Evolutionary conservation across 106 monocot genomes (phyloP), one percentile per base, ranked within the genome.

Genomic region (Dioscorea dumetorum): DNA sequence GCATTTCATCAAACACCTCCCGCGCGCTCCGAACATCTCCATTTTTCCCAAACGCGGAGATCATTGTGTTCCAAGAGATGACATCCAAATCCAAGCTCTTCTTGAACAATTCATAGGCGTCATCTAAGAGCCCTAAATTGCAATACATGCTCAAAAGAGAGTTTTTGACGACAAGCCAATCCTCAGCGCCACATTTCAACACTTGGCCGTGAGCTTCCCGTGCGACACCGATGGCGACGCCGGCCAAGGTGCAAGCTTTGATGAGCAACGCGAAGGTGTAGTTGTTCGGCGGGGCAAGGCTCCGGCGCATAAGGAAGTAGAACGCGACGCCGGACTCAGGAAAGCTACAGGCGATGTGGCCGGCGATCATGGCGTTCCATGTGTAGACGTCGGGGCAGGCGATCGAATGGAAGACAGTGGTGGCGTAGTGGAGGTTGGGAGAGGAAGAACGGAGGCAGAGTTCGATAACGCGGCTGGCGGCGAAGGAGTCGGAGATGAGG

Each of bases 101-200:
- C 4, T 79, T 74, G 50, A 91, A 87, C 74, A 91, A 41, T 3
- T 54, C 17, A 13, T 70, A 62, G 13, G 87, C 84, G 15, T 82
- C 77, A 0, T 28, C 53, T 23, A 79, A 34, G n/a, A 81, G 33
- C 19, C 74, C 78, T 60, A 81, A 5, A 8, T 41, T 49, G 50
- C 78, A 86, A 66, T 86, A 91, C 90, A 84, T 71, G 0, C 54
- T 67, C 66, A 81, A 62, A 31, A 91, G 50, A 8, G 90, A 83
- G 64, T 91, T 91, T 66, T 72, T 86, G 18, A 86, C 77, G 4
- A 86, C 81, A 12, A 76, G 14, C n/a, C 62, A 57, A 4, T 71
- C 67, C 70, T 72, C 79, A 0, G 34, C 71, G 17, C 90, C 86
- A 52, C 78, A 79, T 35, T 81, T 91, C 20, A 74, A 17, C 61